phyloP scores from a whole-genome alignment of 2,329 filamentous ascomycete genomes.

The Coniochaeta sp. region DNA sequence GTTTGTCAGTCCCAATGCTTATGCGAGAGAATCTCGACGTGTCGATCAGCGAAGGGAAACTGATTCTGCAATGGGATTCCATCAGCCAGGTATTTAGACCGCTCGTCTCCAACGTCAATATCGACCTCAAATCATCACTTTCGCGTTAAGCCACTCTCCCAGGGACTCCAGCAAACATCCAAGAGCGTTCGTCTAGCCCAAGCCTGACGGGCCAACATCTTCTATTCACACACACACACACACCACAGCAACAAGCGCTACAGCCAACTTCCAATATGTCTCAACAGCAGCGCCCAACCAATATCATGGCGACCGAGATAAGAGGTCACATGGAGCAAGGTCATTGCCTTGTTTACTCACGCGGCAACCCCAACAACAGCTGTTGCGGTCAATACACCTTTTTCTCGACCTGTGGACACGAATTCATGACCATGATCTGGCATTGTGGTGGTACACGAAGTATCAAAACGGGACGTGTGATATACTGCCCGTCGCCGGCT shows the following conservation, averaged over 20 bases:
- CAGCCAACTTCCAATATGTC: not conserved
- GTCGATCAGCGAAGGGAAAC: not conserved
- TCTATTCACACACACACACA: not conserved
- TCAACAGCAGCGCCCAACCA: not conserved
- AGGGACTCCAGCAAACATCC: not conserved
- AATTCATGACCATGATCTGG: not conserved
- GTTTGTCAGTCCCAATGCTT: not conserved
- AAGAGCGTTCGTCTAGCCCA: not conserved
- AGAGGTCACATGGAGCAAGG: too few species aligned
- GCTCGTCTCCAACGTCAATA: not conserved
- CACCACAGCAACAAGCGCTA: not conserved
- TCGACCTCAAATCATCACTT: not conserved
- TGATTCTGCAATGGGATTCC: too few species aligned
- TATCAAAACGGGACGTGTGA: too few species aligned
- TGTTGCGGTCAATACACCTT: not conserved
- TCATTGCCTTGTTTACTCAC: not conserved
- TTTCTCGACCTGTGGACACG: not conserved
- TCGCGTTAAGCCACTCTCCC: too few species aligned
- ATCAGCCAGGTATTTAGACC: not conserved
- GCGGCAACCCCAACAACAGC: not conserved
- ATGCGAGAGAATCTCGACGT: not conserved
- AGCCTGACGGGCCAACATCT: not conserved
- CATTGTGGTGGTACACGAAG: not conserved
- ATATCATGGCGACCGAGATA: not conserved
- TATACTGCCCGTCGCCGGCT: not conserved